Conservation (phyloP, 2,329 filamentous ascomycete genomes). For the Fusarium sterilihyphosum region DNA sequence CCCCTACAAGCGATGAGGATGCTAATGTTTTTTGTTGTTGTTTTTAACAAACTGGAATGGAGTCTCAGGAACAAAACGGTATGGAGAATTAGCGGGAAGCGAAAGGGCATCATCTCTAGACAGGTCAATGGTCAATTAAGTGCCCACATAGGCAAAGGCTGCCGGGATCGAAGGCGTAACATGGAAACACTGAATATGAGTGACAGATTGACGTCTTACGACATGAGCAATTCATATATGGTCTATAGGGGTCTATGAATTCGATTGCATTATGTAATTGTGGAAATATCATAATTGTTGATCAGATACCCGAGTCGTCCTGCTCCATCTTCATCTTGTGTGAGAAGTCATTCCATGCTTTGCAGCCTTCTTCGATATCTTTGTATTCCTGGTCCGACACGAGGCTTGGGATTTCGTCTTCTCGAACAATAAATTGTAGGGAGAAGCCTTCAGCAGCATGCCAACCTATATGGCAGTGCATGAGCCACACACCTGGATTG, state of each 20-base stretch:
- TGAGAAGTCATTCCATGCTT: slow-evolving; percentile 25
- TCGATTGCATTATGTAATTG: neutral
- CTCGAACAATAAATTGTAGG: slow-evolving; percentile 37
- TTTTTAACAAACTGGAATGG: slow-evolving; percentile 22
- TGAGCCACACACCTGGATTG: slow-evolving; percentile 62
- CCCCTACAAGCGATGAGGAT: slow-evolving; percentile 35
- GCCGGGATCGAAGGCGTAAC: neutral
- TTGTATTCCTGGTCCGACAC: slow-evolving; percentile 24
- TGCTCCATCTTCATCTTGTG: slow-evolving; percentile 24
- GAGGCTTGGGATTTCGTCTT: slow-evolving; percentile 31
- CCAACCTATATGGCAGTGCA: slow-evolving; percentile 60
- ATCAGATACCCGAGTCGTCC: slow-evolving; percentile 35
- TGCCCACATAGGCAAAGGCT: neutral
- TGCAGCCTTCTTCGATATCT: slow-evolving; percentile 24
- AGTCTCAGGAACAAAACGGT: slow-evolving; percentile 15
- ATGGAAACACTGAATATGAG: neutral
- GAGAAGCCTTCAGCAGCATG: slow-evolving; percentile 40
- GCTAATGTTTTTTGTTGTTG: slow-evolving; percentile 19
- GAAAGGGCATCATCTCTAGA: slow-evolving; percentile 12
- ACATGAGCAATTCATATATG: neutral
- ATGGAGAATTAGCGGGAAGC: slow-evolving; percentile 2
- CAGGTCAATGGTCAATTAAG: neutral
- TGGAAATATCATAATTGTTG: neutral
- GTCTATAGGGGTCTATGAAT: slow-evolving; percentile 8
- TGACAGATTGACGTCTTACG: neutral